A percentile compares a stretch with the other conserved stretches of the same genome.
Conservation (phyloP, 768 basidiomycete genomes). For the Mycena vitilis region DNA sequence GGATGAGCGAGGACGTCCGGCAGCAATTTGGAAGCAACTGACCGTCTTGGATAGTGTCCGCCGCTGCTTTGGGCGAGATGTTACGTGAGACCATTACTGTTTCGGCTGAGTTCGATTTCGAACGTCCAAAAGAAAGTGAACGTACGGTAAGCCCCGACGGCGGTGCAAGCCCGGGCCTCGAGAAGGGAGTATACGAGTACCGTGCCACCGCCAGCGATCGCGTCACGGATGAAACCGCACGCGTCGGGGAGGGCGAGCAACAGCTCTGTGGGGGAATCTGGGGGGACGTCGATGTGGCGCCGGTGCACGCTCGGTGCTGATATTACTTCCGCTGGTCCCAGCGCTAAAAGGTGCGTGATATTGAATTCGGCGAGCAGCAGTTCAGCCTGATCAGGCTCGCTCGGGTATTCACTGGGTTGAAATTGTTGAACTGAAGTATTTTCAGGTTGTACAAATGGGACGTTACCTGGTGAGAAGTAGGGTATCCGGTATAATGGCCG, state of each 20-base stretch:
- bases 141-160: constrained; percentile 66
- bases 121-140: constrained; percentile 24
- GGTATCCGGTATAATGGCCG: constrained; percentile 60
- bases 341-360: constrained; percentile 64
- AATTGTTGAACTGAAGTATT: not conserved
- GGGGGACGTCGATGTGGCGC: constrained; percentile 53
- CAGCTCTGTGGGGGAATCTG: constrained; percentile 52
- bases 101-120: constrained; percentile 8
- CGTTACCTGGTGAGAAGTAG: constrained; percentile 65
- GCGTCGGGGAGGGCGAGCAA: constrained; percentile 58
- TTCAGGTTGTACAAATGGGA: constrained; percentile 4
- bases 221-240: constrained; percentile 59
- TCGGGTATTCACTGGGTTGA: constrained; percentile 63
- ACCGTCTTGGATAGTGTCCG: constrained; percentile 57
- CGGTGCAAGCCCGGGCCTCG: constrained; percentile 67
- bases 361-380: constrained; percentile 63
- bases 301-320: constrained; percentile 49
- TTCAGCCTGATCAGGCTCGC: constrained; percentile 61
- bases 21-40: constrained; percentile 19
- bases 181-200: constrained; percentile 66
- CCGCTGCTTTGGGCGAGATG: constrained; percentile 53
- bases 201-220: constrained; percentile 52
- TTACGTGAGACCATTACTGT: constrained; percentile 61
- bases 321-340: constrained; percentile 63
- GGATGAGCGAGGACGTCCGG: not conserved